Evolutionary conservation across 1,284 basidiomycete species (phyloP), one percentile per base, ranked within the genome.

Genomic region (Cryptococcus hybrid): DNA sequence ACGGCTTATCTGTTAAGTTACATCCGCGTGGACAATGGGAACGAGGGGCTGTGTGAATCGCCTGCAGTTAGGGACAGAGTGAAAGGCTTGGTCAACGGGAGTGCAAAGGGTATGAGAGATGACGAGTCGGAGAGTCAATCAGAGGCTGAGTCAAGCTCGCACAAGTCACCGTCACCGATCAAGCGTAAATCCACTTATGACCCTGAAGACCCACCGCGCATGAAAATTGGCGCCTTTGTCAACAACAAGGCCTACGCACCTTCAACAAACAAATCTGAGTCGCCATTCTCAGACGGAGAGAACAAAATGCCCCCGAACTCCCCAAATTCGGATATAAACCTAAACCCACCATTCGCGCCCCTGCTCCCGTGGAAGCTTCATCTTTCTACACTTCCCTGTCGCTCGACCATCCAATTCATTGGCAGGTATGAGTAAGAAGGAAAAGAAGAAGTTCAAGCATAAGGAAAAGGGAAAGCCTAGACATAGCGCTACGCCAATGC

Each of bases 1-100:
- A 91, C 85, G 65, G 96, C 95, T 51, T 99, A 99, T 68, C 84
- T 98, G 57, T 81, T 99, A 52, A 95, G 95, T 79, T 99, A 99
- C 76, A 83, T 92, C 46, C 85, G 86, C 51, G 51, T 71, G 2
- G 12, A 40, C n/a, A 60, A 62, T 3, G 65, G 55, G 24, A 56
- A 43, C 50, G 36, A 42, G 18, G 47, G 45, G 45, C 50, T 18
- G 46, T 50, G 39, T 35, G 30, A 40, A 43, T 52, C 47, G 6
- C 54, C 51, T 1, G 48, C 50, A n/a, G 13, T 35, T 7, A 40
- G 18, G 5, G 46, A 24, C 6, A 18, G 15, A 8, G 30, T 34
- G 9, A 24, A n/a, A 15, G 37, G 37, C 5, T 30, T 42, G 5
- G 13, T 24, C n/a, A 56, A 54, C 18, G 49, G 52, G 11, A 34